A percentile compares a stretch with the other conserved stretches of the same genome.
Conservation (phyloP, 768 basidiomycete species). For the Russula virescens region DNA sequence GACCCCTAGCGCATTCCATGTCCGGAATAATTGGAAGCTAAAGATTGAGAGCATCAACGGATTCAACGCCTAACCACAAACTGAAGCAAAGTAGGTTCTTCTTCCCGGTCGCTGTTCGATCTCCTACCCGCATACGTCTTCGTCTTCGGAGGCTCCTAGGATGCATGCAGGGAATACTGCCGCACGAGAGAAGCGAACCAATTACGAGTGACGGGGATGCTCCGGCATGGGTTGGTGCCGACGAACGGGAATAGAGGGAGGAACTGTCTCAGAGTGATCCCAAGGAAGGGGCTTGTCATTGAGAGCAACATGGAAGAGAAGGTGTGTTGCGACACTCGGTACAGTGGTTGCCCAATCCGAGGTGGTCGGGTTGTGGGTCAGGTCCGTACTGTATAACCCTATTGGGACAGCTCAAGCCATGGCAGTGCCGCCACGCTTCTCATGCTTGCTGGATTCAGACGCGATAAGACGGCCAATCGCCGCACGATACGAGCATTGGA, state of each 20-base stretch:
- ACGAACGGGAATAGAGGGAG: not conserved
- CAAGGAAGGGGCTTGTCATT: not conserved
- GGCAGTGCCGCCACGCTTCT: conserved; percentile 5
- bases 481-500: not conserved
- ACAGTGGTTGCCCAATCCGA: not conserved
- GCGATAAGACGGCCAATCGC: conserved; percentile 2
- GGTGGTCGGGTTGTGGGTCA: not conserved
- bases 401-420: not conserved
- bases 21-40: not conserved
- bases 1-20: not conserved
- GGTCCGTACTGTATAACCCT: not conserved
- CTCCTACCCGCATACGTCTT: not conserved
- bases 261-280: not conserved
- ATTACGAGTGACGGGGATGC: not conserved
- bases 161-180: not conserved
- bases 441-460: too few species aligned
- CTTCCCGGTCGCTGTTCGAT: not conserved
- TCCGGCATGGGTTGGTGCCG: not conserved
- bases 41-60: not conserved
- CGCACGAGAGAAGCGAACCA: not conserved
- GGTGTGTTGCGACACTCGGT: not conserved
- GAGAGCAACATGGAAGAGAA: not conserved
- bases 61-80: not conserved
- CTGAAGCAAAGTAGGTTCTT: not conserved
- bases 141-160: not conserved